Percentiles rank a stretch among this genome's conserved stretches.
These are phyloP conservation scores for Ganoderma leucocontextum DNA, from an alignment of 1,284 basidiomycete species.

Conservation along the genomic window DNA sequence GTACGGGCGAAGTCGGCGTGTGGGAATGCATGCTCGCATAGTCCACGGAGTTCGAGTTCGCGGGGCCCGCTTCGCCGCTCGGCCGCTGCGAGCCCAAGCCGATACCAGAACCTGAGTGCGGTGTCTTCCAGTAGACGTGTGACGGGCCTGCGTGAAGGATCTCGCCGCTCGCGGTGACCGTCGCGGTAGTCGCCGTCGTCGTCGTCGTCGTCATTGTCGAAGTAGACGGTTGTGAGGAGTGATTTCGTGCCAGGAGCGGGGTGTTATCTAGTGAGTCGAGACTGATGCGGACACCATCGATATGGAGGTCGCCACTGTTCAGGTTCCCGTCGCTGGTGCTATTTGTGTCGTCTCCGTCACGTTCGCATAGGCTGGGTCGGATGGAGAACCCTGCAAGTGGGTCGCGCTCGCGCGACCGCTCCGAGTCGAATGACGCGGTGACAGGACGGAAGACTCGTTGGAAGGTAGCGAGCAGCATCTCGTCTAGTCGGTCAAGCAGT, in stretches of 20 bases:
- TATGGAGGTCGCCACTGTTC: background rate
- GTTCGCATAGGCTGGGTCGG: constrained; percentile 11
- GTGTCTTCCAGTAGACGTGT: constrained; percentile 40
- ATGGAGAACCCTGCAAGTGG: constrained; percentile 17
- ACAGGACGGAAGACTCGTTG: constrained; percentile 7
- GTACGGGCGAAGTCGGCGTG: constrained; percentile 22
- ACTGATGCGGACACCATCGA: constrained; percentile 11
- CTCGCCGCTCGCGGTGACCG: constrained; percentile 22
- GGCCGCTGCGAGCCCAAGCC: constrained; percentile 4
- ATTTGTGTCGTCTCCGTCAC: constrained; percentile 5
- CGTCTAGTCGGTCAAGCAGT: background rate
- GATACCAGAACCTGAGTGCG: constrained; percentile 2
- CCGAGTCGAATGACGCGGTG: constrained; percentile 5
- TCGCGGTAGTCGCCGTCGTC: constrained; percentile 12
- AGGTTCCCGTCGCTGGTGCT: background rate
- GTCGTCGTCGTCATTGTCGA: constrained; percentile 15
- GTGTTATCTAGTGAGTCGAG: constrained; percentile 24
- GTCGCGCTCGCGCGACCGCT: constrained; percentile 19
- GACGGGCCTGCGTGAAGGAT: constrained; percentile 34
- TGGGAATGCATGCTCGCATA: constrained; percentile 9
- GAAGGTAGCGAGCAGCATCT: constrained; percentile 2
- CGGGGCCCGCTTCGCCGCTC: constrained; percentile 28
- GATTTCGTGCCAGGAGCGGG: constrained; percentile 31
- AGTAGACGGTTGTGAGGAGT: constrained; percentile 29
- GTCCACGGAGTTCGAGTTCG: constrained; percentile 20